Percentiles rank a stretch among this genome's conserved stretches.
phyloP scores from a whole-genome alignment of 2,329 filamentous ascomycete genomes.

The Endocalyx cinctus region DNA sequence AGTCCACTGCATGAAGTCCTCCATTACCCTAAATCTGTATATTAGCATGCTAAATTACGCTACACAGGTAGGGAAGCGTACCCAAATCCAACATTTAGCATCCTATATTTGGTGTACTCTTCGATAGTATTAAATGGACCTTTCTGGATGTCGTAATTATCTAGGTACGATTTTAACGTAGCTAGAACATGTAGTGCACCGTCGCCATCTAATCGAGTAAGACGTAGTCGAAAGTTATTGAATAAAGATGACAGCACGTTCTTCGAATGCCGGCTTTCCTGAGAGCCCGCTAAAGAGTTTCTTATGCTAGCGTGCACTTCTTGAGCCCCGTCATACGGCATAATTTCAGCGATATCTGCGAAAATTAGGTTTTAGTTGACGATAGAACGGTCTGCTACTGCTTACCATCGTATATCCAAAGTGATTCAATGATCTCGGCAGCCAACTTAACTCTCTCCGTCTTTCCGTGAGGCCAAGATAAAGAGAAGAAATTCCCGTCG shows the following conservation, averaged over 20 bases:
- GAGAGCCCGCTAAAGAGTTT: conserved; percentile 8
- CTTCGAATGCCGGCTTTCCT: conserved; percentile 8
- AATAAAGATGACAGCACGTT: conserved; percentile 11
- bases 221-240: conserved; percentile 11
- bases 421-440: conserved; percentile 15
- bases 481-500: conserved; percentile 15
- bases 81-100: conserved; percentile 14
- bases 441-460: conserved; percentile 14
- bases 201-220: conserved; percentile 13
- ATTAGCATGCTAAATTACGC: conserved; percentile 1
- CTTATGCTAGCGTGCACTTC: conserved; percentile 13
- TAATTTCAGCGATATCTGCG: conserved; percentile 15
- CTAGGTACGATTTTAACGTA: conserved; percentile 13
- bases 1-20: conserved; percentile 18
- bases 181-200: conserved; percentile 12
- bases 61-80: not conserved
- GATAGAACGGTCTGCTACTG: not conserved
- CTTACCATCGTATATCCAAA: conserved; percentile 18
- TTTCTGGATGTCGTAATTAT: conserved; percentile 17
- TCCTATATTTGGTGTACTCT: conserved; percentile 16
- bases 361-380: conserved; percentile 1
- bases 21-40: conserved; percentile 12
- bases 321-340: conserved; percentile 12
- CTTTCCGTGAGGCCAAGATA: conserved; percentile 14
- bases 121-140: conserved; percentile 14